Percentiles rank a stretch among this genome's conserved stretches.
Conservation (phyloP, 805 yeast species). For the Candida gorgasii region DNA sequence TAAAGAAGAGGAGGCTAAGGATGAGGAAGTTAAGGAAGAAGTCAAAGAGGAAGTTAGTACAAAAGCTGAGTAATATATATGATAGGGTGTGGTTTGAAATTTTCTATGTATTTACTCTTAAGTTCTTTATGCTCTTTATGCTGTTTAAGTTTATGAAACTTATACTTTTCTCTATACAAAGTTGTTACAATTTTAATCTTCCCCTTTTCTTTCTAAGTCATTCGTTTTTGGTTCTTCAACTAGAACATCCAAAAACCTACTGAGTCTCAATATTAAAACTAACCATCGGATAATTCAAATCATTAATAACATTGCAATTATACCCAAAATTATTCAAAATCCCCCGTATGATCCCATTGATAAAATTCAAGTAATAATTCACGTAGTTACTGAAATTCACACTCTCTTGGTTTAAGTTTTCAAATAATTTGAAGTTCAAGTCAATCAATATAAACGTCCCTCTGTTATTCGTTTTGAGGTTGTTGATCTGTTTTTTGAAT, state of each 20-base stretch:
- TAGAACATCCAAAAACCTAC: not conserved
- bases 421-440: slow-evolving; percentile 56
- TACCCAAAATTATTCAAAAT: slow-evolving; percentile 69
- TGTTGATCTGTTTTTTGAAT: slow-evolving; percentile 86
- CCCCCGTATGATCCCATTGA: slow-evolving; percentile 77
- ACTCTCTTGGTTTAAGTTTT: slow-evolving; percentile 48
- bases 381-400: slow-evolving; percentile 57
- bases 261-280: slow-evolving; percentile 68
- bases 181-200: no score
- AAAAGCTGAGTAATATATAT: no score
- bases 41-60: slow-evolving; percentile 13
- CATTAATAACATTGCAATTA: slow-evolving; percentile 64
- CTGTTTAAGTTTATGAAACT: no score
- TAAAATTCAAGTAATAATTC: slow-evolving; percentile 59
- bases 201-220: no score
- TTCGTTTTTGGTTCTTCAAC: no score
- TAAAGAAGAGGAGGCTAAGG: slow-evolving; percentile 20
- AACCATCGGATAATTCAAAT: slow-evolving; percentile 64
- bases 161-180: no score
- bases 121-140: no score
- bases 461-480: slow-evolving; percentile 86
- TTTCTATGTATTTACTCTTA: no score
- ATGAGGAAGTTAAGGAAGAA: slow-evolving; percentile 20
- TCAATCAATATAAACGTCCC: slow-evolving; percentile 82
- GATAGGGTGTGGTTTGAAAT: not conserved